phyloP scores from a whole-genome alignment of 176 grass and related monocot species.

The Phragmites australis region DNA sequence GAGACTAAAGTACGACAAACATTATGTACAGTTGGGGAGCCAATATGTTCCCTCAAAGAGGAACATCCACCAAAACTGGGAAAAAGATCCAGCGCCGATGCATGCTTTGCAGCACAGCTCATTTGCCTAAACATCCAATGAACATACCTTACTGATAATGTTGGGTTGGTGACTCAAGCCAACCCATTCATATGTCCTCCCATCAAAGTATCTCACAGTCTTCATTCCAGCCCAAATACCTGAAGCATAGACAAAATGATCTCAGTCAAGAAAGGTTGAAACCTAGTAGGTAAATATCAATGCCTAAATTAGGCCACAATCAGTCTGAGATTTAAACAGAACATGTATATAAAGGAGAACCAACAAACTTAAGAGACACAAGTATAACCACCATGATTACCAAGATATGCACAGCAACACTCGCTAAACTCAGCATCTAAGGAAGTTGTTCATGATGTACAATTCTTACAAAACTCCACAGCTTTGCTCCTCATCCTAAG shows the following conservation, averaged over 20 bases:
- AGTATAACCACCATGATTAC: slow-evolving; percentile 9
- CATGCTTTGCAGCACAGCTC: slow-evolving; percentile 13
- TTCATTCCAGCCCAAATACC: slow-evolving; percentile 99
- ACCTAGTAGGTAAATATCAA: slow-evolving; percentile 8
- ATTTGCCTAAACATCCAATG: slow-evolving; percentile 20
- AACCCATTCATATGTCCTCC: slow-evolving; percentile 96
- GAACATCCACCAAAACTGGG: slow-evolving; percentile 13
- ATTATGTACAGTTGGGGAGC: neutral
- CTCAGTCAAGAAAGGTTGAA: neutral
- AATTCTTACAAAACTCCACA: slow-evolving; percentile 1
- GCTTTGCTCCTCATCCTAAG: slow-evolving; percentile 18
- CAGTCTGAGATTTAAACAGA: slow-evolving; percentile 14
- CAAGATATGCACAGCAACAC: neutral
- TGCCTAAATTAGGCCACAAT: neutral
- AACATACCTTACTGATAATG: slow-evolving; percentile 92
- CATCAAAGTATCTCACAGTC: slow-evolving; percentile 94
- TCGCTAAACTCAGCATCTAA: slow-evolving; percentile 24
- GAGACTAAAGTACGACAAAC: slow-evolving; percentile 17
- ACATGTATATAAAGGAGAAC: slow-evolving; percentile 14
- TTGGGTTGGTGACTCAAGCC: slow-evolving; percentile 95
- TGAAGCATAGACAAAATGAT: slow-evolving; percentile 50
- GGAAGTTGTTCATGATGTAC: neutral
- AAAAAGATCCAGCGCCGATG: neutral
- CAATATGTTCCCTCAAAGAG: slow-evolving; percentile 20
- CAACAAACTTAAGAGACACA: neutral